These are phyloP conservation scores for Papiliotrema laurentii DNA, from an alignment of 1,284 basidiomycete species.

Conservation along the genomic window DNA sequence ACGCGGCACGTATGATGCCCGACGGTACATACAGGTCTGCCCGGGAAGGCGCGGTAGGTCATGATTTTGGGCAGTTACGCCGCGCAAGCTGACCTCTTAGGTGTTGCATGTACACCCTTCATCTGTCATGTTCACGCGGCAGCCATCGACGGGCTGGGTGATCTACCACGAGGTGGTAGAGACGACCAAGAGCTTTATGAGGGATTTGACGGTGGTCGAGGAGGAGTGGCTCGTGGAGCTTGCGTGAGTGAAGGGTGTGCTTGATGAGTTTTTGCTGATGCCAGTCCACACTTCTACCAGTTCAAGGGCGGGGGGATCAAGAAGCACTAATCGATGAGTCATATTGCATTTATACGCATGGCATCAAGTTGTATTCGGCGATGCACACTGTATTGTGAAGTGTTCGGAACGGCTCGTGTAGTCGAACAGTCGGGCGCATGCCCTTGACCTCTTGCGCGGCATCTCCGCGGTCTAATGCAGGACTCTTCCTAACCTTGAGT, in stretches of 20 bases:
- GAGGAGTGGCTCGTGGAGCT: constrained; percentile 54
- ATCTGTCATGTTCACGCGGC: constrained; percentile 89
- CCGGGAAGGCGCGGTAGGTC: constrained; percentile 68
- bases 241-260: constrained; percentile 39
- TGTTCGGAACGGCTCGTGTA: too few relatives aligned
- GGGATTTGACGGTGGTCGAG: constrained; percentile 54
- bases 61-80: not conserved
- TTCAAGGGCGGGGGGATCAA: constrained; percentile 44
- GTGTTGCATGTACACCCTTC: constrained; percentile 84
- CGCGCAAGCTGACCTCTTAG: constrained; percentile 48
- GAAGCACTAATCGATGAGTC: constrained; percentile 23
- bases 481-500: too few relatives aligned
- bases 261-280: constrained; percentile 7
- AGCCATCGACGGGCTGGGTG: constrained; percentile 84
- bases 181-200: constrained; percentile 74
- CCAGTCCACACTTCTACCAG: constrained; percentile 43
- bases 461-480: too few relatives aligned
- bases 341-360: not conserved
- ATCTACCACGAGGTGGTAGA: constrained; percentile 94
- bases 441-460: too few relatives aligned
- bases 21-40: constrained; percentile 87
- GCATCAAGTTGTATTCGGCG: not conserved
- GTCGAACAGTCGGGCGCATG: too few relatives aligned
- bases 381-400: too few relatives aligned
- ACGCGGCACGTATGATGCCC: constrained; percentile 80